phyloP scores from a whole-genome alignment of 1,284 basidiomycete genomes.

The Schizopora paradoxa region DNA sequence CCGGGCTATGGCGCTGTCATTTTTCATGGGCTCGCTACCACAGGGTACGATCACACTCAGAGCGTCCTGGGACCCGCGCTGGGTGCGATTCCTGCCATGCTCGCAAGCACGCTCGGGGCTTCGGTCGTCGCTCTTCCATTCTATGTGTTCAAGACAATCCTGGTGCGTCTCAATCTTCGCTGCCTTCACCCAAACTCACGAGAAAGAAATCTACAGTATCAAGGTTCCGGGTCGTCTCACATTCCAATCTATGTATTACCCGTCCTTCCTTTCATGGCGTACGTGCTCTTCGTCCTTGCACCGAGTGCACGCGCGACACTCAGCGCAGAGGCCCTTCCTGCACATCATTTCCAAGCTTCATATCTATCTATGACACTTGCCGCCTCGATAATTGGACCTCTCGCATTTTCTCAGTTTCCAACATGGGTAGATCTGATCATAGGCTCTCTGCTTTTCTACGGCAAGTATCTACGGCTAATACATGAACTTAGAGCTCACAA shows the following conservation, averaged over 20 bases:
- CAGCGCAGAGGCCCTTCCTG: slow-evolving; percentile 40
- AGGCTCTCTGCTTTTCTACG: slow-evolving; percentile 49
- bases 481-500: neutral
- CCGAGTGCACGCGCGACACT: slow-evolving; percentile 47
- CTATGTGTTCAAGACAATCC: slow-evolving; percentile 50
- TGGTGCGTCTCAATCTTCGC: slow-evolving; percentile 39
- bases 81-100: slow-evolving; percentile 45
- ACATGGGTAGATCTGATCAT: slow-evolving; percentile 51
- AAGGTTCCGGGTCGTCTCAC: slow-evolving; percentile 32
- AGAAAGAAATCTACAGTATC: slow-evolving; percentile 29
- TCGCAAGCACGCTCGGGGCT: slow-evolving; percentile 55
- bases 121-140: slow-evolving; percentile 56
- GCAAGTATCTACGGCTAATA: slow-evolving; percentile 33
- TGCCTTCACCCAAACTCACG: slow-evolving; percentile 5
- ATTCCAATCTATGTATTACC: slow-evolving; percentile 50
- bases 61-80: slow-evolving; percentile 51
- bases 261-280: slow-evolving; percentile 54
- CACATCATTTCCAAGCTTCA: slow-evolving; percentile 50
- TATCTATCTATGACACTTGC: slow-evolving; percentile 43
- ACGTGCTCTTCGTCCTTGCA: slow-evolving; percentile 49
- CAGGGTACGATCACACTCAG: slow-evolving; percentile 56
- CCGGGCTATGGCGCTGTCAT: slow-evolving; percentile 63
- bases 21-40: slow-evolving; percentile 52
- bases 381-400: slow-evolving; percentile 42
- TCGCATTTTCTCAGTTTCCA: slow-evolving; percentile 51